These are phyloP conservation scores for Chlamydomonas asymmetrica DNA, from an alignment of 139 green algal genomes.

Conservation along the genomic window DNA sequence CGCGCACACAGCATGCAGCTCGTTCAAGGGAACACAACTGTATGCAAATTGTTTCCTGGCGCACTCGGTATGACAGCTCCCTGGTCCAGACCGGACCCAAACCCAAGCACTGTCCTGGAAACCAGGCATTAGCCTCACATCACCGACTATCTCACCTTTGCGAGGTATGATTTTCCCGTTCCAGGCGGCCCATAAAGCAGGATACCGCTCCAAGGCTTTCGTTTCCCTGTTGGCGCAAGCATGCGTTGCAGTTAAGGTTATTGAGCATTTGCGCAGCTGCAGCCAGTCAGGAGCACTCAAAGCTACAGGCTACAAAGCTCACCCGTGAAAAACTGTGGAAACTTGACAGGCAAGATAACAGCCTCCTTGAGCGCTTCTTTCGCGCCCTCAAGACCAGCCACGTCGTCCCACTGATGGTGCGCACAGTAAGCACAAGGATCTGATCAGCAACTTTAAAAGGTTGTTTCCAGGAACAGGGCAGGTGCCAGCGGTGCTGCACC, in stretches of 20 bases:
- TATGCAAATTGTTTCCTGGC: too few relatives aligned
- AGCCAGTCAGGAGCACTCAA: neutral
- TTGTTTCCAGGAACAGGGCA: neutral
- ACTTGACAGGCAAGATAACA: slow-evolving; percentile 99
- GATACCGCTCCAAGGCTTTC: slow-evolving; percentile 97
- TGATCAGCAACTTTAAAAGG: neutral
- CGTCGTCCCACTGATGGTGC: slow-evolving; percentile 96
- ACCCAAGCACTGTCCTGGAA: too few relatives aligned
- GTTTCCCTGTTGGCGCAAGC: slow-evolving; percentile 92
- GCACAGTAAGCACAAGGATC: too few relatives aligned
- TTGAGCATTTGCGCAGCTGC: too few relatives aligned
- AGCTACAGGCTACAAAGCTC: neutral
- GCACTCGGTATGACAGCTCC: too few relatives aligned
- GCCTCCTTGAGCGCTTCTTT: slow-evolving; percentile 99
- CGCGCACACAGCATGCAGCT: too few relatives aligned
- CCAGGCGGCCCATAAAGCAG: slow-evolving; percentile 97
- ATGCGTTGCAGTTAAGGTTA: too few relatives aligned
- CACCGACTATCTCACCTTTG: slow-evolving; percentile 85
- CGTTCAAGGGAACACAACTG: too few relatives aligned
- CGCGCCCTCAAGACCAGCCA: slow-evolving; percentile 94
- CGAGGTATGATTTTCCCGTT: slow-evolving; percentile 98
- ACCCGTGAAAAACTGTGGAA: slow-evolving; percentile 99
- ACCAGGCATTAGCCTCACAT: too few relatives aligned
- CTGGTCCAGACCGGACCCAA: too few relatives aligned
- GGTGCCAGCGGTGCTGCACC: too few relatives aligned